Base-by-base conservation (phyloP, 2,329 filamentous ascomycete genomes). In the Lecanicillium sp. region DNA sequence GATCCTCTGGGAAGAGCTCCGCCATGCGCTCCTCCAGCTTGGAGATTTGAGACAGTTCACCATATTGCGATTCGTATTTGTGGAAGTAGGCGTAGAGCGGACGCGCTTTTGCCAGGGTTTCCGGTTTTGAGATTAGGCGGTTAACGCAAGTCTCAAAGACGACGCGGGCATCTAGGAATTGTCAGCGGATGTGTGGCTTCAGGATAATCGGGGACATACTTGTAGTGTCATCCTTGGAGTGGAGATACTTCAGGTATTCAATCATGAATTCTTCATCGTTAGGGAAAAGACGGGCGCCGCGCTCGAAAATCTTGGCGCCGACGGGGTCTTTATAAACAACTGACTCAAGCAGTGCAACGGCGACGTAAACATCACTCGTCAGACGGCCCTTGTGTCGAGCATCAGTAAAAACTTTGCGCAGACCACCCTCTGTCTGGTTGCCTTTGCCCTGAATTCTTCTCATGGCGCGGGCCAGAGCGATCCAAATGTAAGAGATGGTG, bases 81-180 rank as follows among this genome's bases (percentile, higher is more conserved):
- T 98, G 91, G 64, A 98, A 91, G 67, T 91, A 97, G 2, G 83
- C 75, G 59, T 95, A 95, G 1, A 98, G 78, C 1, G 86, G 80
- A 63, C 93, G 94, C 8, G 90, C 82, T 60, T 90, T 93, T 47
- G 75, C 68, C 1, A 84, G 69, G 10, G 81, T 80, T 56, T 90
- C 87, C 0, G 87, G 81, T 56, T 90, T 93, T 20, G 85, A 77
- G 7, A 86, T 79, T 36, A 97, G 77, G 52, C 84, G 84, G 60
- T 86, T 87, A 51, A 96, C 87, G 14, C 90, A 90, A 14, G 90
- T 96, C 64, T 97, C 93, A 59, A 98, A 98, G 2, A 96, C 90
- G 9, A 93, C 90, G 55, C 93, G 82, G 27, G 93, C 93, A 75
- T 98, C 90, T 90, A 56, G 27, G 17, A 35, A 47, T 12, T 12